These are phyloP conservation scores for Cryptococcus sp. DNA, from an alignment of 1,284 basidiomycete genomes.

Conservation along the genomic window DNA sequence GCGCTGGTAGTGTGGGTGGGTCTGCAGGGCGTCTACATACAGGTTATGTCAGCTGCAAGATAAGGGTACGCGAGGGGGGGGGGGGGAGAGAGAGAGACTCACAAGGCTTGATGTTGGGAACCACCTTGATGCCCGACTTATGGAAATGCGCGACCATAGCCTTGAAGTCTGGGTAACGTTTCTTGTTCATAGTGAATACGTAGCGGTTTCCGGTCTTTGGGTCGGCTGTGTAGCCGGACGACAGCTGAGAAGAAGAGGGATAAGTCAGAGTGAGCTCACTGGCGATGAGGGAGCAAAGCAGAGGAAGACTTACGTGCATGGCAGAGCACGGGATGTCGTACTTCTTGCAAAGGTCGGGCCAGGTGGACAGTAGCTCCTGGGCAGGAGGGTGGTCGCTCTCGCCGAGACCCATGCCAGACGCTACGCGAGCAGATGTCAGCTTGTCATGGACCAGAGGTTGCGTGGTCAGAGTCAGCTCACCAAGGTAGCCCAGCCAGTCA, in stretches of 20 bases:
- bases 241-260: conserved; percentile 27
- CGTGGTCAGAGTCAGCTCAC: conserved; percentile 21
- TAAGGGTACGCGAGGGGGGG: neutral
- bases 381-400: conserved; percentile 50
- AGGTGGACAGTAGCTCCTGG: conserved; percentile 48
- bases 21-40: conserved; percentile 29
- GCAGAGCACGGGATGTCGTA: conserved; percentile 51
- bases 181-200: conserved; percentile 51
- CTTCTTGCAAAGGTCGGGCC: conserved; percentile 49
- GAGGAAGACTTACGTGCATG: conserved; percentile 30
- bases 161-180: conserved; percentile 52
- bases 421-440: conserved; percentile 6
- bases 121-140: conserved; percentile 50
- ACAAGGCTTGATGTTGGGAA: conserved; percentile 52
- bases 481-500: conserved; percentile 51
- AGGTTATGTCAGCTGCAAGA: neutral
- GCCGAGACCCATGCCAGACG: conserved; percentile 50
- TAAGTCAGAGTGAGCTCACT: neutral
- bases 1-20: conserved; percentile 45
- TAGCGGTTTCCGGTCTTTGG: conserved; percentile 45
- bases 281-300: neutral
- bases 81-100: conserved; percentile 13
- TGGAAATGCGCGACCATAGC: conserved; percentile 49
- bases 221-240: conserved; percentile 51
- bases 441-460: neutral